Evolutionary conservation across 1,284 basidiomycete genomes (phyloP).

Genomic region (Laetiporus sulphureus): DNA sequence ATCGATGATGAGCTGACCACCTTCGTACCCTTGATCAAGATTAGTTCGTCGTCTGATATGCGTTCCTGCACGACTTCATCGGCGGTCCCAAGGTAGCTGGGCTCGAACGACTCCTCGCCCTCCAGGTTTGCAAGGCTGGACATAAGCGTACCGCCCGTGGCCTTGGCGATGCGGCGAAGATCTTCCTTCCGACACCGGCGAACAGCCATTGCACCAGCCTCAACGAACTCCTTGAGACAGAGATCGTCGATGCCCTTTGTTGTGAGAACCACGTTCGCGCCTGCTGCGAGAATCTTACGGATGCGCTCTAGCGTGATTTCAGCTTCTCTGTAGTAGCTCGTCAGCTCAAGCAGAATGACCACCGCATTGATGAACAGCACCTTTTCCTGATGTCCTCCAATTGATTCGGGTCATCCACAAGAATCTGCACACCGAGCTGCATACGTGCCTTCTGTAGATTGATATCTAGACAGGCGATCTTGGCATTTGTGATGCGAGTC

Average conservation of each 20-base stretch:
- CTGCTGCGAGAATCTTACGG: slow-evolving; percentile 92
- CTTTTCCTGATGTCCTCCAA: slow-evolving; percentile 94
- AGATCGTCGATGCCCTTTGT: slow-evolving; percentile 99
- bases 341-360: slow-evolving; percentile 3
- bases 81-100: slow-evolving; percentile 83
- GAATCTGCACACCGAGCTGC: slow-evolving; percentile 97
- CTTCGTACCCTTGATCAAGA: slow-evolving; percentile 96
- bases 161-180: slow-evolving; percentile 92
- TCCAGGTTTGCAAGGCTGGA: slow-evolving; percentile 95
- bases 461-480: slow-evolving; percentile 98
- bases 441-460: slow-evolving; percentile 96
- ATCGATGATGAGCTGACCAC: slow-evolving; percentile 92
- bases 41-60: slow-evolving; percentile 98
- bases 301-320: slow-evolving; percentile 97
- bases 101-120: slow-evolving; percentile 97
- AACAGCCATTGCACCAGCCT: slow-evolving; percentile 98
- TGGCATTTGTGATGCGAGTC: slow-evolving; percentile 87
- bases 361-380: slow-evolving; percentile 36
- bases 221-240: slow-evolving; percentile 98
- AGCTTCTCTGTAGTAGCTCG: slow-evolving; percentile 61
- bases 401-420: slow-evolving; percentile 96
- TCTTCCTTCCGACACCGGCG: slow-evolving; percentile 98
- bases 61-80: slow-evolving; percentile 97
- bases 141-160: slow-evolving; percentile 92
- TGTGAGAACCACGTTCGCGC: slow-evolving; percentile 96